Percentiles rank a stretch among this genome's conserved stretches.
phyloP scores from a whole-genome alignment of 2,329 filamentous ascomycete genomes.

The Grosmannia clavigera region DNA sequence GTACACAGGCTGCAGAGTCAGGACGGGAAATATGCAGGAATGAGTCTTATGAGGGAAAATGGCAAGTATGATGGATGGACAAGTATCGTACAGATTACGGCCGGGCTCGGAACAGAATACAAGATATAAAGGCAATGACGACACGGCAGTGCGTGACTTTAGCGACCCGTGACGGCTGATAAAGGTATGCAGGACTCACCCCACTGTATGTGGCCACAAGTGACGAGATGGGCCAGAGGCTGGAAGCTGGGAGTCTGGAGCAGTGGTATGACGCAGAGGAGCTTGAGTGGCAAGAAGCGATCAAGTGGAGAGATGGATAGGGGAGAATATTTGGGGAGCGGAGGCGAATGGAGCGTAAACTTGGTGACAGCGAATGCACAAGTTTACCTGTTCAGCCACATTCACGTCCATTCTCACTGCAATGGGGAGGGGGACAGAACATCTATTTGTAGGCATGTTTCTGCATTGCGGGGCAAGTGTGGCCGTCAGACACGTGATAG shows the following conservation, averaged over 20 bases:
- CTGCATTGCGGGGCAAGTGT: not conserved
- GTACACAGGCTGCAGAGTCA: not conserved
- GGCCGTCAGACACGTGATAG: not conserved
- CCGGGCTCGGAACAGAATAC: not conserved
- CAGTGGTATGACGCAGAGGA: not conserved
- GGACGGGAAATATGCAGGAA: not conserved
- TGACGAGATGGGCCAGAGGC: not conserved
- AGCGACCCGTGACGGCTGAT: not conserved
- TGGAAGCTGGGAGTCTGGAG: not conserved
- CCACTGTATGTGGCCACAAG: not conserved
- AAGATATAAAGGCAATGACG: not conserved
- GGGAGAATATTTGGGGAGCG: not conserved
- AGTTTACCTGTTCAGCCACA: not conserved
- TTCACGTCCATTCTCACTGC: not conserved
- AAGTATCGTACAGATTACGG: not conserved
- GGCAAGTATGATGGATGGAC: not conserved
- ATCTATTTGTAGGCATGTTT: not conserved
- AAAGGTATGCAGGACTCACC: not conserved
- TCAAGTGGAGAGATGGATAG: not conserved
- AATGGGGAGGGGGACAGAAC: not conserved
- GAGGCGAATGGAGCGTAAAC: not conserved
- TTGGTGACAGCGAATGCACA: not conserved
- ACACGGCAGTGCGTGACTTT: not conserved
- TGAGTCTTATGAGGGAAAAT: not conserved
- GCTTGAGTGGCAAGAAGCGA: not conserved